Base-by-base conservation (phyloP, 169 alveolate species). In the Plasmodium berghei region DNA sequence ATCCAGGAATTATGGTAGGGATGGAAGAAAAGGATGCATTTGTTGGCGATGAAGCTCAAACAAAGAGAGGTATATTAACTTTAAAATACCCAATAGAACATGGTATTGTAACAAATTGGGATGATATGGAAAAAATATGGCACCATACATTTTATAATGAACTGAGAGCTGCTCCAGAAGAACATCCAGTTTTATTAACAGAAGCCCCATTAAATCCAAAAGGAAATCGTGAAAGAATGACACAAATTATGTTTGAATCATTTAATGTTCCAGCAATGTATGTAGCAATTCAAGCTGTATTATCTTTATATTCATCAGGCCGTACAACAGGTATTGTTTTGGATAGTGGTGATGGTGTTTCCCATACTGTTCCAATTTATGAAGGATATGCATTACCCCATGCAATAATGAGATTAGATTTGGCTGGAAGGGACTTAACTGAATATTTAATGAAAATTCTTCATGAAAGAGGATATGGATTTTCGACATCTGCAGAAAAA, bases 281-380 rank as follows among this genome's bases (percentile, higher is more conserved):
- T 92, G 99, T 98, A 49, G 98, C 97, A 24, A 98, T 98, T 93
- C 99, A 98, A 94, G 99, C 99, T 56, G 99, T 98, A 49, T 96
- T 98, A 45, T 98, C 99, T 3, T 97, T 98, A 87, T 98, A 98
- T 92, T 98, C 99, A 20, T 97, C 99, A 18, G 99, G 99, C 69
- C 97, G 99, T 92, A 98, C 99, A 59, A 98, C 99, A 56, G 99
- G 99, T 64, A 97, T 98, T 56, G 99, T 98, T 48, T 92, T 99
- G 63, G 99, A 99, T 93, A 96, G 99, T 58, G 99, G 99, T 26
- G 99, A 99, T 83, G 99, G 99, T 72, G 99, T 98, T 14, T 94
- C 99, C 9, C 99, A 98, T 95, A 98, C 99, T 24, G 99, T 98
- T 58, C 99, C 99, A 24, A 98, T 99, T 72, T 98, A 98, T 92